phyloP scores from a whole-genome alignment of 257 asterid species.

The Apocynum venetum region DNA sequence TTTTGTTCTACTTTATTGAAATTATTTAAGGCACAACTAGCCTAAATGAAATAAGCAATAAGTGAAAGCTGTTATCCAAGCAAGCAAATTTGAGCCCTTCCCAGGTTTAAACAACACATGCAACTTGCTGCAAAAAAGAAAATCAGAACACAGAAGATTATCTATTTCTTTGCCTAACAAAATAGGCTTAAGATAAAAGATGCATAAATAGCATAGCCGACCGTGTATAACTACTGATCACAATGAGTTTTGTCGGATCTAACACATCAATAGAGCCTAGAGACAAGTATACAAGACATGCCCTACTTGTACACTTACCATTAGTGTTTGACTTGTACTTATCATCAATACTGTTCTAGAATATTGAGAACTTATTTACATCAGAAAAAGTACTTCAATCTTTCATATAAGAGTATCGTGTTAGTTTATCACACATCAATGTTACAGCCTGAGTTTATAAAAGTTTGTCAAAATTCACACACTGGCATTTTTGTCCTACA shows the following conservation, averaged over 20 bases:
- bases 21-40: background rate
- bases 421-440: background rate
- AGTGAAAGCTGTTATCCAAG: background rate
- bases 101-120: slow-evolving; percentile 1
- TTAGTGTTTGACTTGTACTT: background rate
- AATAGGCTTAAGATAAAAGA: no score
- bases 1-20: background rate
- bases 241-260: no score
- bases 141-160: background rate
- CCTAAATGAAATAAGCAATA: background rate
- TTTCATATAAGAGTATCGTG: background rate
- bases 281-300: background rate
- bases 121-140: no score
- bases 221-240: no score
- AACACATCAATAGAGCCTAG: background rate
- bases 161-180: no score
- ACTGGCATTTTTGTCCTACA: background rate
- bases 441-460: background rate
- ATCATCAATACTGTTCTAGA: background rate
- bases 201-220: no score
- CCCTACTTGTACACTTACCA: background rate
- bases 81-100: background rate
- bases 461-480: background rate
- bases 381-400: background rate
- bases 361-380: background rate